Percentiles rank a stretch among this genome's conserved stretches.
Conservation (phyloP, 1,284 basidiomycete species). For the Ustilago esculenta region DNA sequence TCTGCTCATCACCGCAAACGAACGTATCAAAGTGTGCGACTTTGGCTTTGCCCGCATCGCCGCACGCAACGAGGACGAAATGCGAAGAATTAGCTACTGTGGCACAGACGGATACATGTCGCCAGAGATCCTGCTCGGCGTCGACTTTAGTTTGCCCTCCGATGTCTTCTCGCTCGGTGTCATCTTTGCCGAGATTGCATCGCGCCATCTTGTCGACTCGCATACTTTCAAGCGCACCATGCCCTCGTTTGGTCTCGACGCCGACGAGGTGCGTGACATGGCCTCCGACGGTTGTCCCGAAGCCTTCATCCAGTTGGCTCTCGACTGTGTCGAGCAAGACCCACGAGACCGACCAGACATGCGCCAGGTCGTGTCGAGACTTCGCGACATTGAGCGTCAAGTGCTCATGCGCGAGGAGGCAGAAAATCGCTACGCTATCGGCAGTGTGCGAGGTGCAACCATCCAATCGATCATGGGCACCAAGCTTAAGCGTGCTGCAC, state of each 20-base stretch:
- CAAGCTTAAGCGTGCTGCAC: constrained; percentile 65
- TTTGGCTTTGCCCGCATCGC: constrained; percentile 93
- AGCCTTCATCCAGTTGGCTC: constrained; percentile 78
- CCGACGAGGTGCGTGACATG: constrained; percentile 76
- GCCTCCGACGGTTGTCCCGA: constrained; percentile 82
- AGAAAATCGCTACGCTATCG: constrained; percentile 72
- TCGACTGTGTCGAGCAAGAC: constrained; percentile 80
- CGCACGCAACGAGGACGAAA: constrained; percentile 87
- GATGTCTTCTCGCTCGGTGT: constrained; percentile 94
- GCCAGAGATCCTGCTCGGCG: constrained; percentile 90
- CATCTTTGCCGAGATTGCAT: constrained; percentile 90
- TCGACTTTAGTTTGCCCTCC: constrained; percentile 89
- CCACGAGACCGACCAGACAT: constrained; percentile 79
- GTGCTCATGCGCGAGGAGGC: constrained; percentile 62
- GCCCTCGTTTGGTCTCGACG: constrained; percentile 77
- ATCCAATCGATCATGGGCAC: constrained; percentile 54
- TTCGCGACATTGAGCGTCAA: constrained; percentile 82
- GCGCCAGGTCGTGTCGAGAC: constrained; percentile 77
- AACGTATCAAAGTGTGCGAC: constrained; percentile 93
- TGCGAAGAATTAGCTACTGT: constrained; percentile 90
- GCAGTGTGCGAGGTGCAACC: constrained; percentile 71
- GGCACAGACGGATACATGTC: constrained; percentile 80
- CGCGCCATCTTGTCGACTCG: constrained; percentile 83
- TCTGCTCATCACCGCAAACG: constrained; percentile 89
- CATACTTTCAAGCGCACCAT: constrained; percentile 51